These are phyloP conservation scores for Talaromyces sp. DNA, from an alignment of 2,329 filamentous ascomycete species.

Conservation along the genomic window DNA sequence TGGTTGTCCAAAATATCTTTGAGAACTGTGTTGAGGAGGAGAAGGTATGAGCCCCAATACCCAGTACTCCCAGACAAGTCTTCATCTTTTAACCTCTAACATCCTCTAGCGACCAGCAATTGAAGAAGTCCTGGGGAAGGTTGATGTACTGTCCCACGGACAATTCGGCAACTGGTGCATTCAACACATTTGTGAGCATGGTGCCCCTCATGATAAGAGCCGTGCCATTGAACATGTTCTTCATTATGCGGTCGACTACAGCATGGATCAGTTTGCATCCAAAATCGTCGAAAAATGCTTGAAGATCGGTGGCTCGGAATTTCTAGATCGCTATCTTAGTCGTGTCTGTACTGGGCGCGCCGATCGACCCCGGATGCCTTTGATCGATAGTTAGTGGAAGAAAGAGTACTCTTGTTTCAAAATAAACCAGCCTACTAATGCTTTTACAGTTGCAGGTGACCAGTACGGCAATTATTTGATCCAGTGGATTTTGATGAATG, in stretches of 20 bases:
- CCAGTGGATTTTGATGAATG: conserved; percentile 93
- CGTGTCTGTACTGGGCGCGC: conserved; percentile 88
- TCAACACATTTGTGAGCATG: conserved; percentile 98
- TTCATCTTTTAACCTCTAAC: conserved; percentile 21
- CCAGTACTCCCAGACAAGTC: neutral
- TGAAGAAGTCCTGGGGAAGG: conserved; percentile 91
- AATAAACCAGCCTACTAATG: neutral
- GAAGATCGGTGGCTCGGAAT: conserved; percentile 90
- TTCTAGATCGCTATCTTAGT: conserved; percentile 88
- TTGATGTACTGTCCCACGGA: conserved; percentile 93
- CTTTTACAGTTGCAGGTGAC: conserved; percentile 74
- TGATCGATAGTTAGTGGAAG: conserved; percentile 80
- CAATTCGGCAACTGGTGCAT: conserved; percentile 99
- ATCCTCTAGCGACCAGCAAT: conserved; percentile 83
- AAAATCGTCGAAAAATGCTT: conserved; percentile 99
- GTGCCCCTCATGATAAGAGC: conserved; percentile 84
- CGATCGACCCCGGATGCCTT: conserved; percentile 89
- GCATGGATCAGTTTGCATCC: conserved; percentile 98
- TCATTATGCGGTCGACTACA: conserved; percentile 90
- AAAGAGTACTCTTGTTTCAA: neutral
- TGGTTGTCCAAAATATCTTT: conserved; percentile 99
- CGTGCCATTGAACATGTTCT: conserved; percentile 95
- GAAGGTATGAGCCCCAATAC: conserved; percentile 67
- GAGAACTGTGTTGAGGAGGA: conserved; percentile 99
- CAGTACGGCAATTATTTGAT: conserved; percentile 99